Conservation (phyloP, 768 basidiomycete genomes). For the Leccinum barrowsii region DNA sequence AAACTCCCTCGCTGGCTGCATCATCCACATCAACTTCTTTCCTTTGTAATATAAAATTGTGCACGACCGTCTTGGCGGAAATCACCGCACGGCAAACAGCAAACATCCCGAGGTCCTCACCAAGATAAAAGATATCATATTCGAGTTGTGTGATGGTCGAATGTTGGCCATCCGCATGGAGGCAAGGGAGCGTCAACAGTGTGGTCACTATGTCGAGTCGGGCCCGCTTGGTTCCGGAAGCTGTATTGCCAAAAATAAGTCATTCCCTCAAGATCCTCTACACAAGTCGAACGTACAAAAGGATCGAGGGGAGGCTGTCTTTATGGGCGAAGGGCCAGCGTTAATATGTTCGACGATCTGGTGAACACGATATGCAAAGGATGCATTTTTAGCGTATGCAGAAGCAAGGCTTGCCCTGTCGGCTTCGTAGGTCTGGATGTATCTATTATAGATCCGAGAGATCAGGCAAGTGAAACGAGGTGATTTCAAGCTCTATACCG, state of each 20-base stretch:
- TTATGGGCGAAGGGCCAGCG: neutral
- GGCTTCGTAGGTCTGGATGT: slow-evolving; percentile 29
- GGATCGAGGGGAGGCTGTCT: slow-evolving; percentile 2
- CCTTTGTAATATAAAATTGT: slow-evolving; percentile 29
- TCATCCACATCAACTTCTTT: slow-evolving; percentile 31
- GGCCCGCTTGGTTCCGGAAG: slow-evolving; percentile 14
- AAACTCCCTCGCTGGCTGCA: slow-evolving; percentile 25
- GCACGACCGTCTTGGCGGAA: slow-evolving; percentile 19
- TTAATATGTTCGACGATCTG: neutral
- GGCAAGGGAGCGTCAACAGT: slow-evolving; percentile 23
- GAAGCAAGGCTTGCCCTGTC: slow-evolving; percentile 33
- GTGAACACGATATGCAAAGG: slow-evolving; percentile 29
- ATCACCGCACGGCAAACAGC: slow-evolving; percentile 20
- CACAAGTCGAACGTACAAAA: slow-evolving; percentile 15
- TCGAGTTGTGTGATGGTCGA: slow-evolving; percentile 11
- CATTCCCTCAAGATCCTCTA: neutral
- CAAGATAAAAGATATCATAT: slow-evolving; percentile 33
- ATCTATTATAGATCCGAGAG: slow-evolving; percentile 16
- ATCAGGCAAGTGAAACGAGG: slow-evolving; percentile 4
- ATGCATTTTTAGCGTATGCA: slow-evolving; percentile 29
- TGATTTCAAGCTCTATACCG: slow-evolving; percentile 18
- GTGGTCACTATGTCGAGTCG: slow-evolving; percentile 28
- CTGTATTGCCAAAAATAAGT: slow-evolving; percentile 9
- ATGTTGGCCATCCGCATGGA: slow-evolving; percentile 18
- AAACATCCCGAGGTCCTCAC: slow-evolving; percentile 26